Evolutionary conservation across 495 filamentous ascomycete genomes (phyloP), one percentile per base, ranked within the genome.

Genomic region (Pyrenula massariospora): DNA sequence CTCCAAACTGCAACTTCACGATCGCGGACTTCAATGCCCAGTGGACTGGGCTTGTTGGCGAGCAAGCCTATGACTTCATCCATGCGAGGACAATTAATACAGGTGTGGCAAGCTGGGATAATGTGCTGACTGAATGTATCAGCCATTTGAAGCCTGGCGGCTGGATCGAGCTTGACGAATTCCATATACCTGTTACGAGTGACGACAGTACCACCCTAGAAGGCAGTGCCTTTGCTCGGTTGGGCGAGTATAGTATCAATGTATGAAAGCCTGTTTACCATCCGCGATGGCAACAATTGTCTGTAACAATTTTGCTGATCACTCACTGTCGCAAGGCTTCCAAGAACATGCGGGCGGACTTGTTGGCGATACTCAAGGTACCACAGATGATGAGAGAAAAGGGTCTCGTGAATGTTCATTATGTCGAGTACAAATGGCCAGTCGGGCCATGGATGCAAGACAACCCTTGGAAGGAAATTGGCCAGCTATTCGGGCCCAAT

Each of bases 11-110:
- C 42, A 61, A 55, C 20, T 83, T 83, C 62, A 59, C 76, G 24
- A 71, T 83, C 52, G 75, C 77, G 57, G 77, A 82, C 57, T 72
- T 72, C 2, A 78, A 81, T 61, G 74, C 77, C 42, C 64, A 73
- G 3, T 84, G 80, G 81, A 59, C 70, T 55, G 59, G 58, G 31
- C 31, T 15, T 15, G 31, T 42, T 15, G 15, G 31, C 31, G 31
- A 42, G 31, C 59, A 70, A n/a, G 63, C 67, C 23, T 83, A 78
- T 60, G 73, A 82, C 63, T 77, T 74, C 60, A 73, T 84, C 56
- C 75, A 83, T 58, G 65, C 69, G 8, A 72, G 80, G 10, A 69
- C 75, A 56, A 68, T 84, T 58, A 62, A 70, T 25, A 72, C 70
- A 58, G 73, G 65, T 48, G 76, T 81, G 55, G 63, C 70, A 23